Evolutionary conservation across 1,139 yeast genomes (phyloP).

Genomic region (Candida tropicalis): DNA sequence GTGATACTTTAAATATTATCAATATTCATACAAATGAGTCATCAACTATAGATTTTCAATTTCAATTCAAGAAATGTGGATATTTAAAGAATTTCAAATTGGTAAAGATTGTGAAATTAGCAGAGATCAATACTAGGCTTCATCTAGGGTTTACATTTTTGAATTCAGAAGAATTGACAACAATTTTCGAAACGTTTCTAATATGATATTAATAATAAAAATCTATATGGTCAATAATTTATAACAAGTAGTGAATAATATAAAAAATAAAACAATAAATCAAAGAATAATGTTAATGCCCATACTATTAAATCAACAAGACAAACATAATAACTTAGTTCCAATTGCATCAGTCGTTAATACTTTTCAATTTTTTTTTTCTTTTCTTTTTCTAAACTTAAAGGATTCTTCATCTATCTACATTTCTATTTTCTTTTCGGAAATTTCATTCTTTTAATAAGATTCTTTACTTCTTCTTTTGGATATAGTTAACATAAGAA

Average conservation of each 20-base stretch:
- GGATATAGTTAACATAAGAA: constrained; percentile 53
- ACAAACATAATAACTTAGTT: not conserved
- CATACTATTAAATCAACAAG: not conserved
- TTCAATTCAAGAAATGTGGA: constrained; percentile 14
- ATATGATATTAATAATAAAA: constrained; percentile 8
- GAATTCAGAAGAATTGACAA: constrained; percentile 8
- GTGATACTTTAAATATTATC: constrained; percentile 1
- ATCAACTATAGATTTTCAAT: constrained; percentile 5
- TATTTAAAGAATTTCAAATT: constrained; percentile 16
- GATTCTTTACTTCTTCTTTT: constrained; percentile 21
- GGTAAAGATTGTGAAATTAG: constrained; percentile 13
- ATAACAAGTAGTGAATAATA: not conserved
- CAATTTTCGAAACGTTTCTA: constrained; percentile 16
- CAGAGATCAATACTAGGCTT: constrained; percentile 5
- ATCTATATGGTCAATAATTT: constrained; percentile 4
- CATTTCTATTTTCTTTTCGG: not conserved
- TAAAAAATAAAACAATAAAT: not conserved
- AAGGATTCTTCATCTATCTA: not conserved
- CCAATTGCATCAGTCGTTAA: constrained; percentile 4
- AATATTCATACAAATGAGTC: not conserved
- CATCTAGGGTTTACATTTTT: constrained; percentile 15
- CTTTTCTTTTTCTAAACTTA: not conserved
- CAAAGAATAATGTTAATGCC: not conserved
- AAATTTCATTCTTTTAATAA: not conserved
- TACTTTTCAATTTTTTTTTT: not conserved